Evolutionary conservation across 108 stramenopile genomes (phyloP), one percentile per base, ranked within the genome.

Genomic region (Chaetoceros muelleri): DNA sequence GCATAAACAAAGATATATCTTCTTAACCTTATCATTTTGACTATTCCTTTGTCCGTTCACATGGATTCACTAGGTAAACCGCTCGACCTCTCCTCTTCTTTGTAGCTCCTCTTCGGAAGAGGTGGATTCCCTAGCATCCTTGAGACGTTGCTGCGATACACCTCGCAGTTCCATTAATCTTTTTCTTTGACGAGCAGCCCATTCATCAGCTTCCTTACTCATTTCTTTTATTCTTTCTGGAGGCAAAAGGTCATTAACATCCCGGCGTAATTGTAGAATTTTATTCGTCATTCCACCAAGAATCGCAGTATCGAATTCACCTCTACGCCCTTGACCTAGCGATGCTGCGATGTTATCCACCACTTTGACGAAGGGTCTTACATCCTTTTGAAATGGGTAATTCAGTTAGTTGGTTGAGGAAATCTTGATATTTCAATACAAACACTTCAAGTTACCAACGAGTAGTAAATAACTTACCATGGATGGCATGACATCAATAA

Each of bases 401-500:
- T n/a, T n/a, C n/a, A n/a, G n/a, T n/a, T n/a, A n/a, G n/a, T n/a
- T n/a, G n/a, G n/a, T n/a, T n/a, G n/a, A n/a, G n/a, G n/a, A n/a
- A n/a, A n/a, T n/a, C n/a, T n/a, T n/a, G n/a, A n/a, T n/a, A n/a
- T n/a, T n/a, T n/a, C n/a, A n/a, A n/a, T n/a, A n/a, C n/a, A n/a
- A n/a, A n/a, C n/a, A n/a, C n/a, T n/a, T n/a, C n/a, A n/a, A n/a
- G n/a, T n/a, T n/a, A n/a, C n/a, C n/a, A n/a, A n/a, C n/a, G n/a
- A n/a, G n/a, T n/a, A n/a, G n/a, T n/a, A n/a, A n/a, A n/a, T n/a
- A n/a, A n/a, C n/a, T n/a, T n/a, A n/a, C n/a, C 72, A 92, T 59
- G 2, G 90, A 82, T 17, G 90, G 90, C 82, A 92, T 81, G 1
- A 63, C 83, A 54, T 92, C 86, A 48, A 92, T 87, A 26, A 92